Evolutionary conservation across 352 stramenopile species (phyloP).

Genomic region (Phytophthora citricola): DNA sequence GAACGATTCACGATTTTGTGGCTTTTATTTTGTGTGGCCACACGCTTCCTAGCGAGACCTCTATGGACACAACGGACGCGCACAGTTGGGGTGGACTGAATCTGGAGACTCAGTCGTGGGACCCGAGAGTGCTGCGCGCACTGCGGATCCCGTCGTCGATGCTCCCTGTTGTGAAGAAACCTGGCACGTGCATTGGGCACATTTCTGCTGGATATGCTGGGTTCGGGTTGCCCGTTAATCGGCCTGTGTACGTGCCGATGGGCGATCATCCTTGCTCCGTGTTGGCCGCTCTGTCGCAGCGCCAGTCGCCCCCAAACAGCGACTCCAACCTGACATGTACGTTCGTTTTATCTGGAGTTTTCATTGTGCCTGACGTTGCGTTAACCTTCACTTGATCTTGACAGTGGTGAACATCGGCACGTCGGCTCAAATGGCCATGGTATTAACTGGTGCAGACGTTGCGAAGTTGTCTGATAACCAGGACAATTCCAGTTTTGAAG

Average conservation of each 20-base stretch:
- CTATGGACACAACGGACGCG: constrained; percentile 80
- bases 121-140: constrained; percentile 48
- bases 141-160: constrained; percentile 64
- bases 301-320: constrained; percentile 14
- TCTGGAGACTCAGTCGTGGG: constrained; percentile 50
- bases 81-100: constrained; percentile 82
- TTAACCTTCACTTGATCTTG: constrained; percentile 5
- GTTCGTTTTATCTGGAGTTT: constrained; percentile 7
- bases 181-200: constrained; percentile 57
- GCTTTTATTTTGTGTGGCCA: constrained; percentile 78
- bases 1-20: constrained; percentile 84
- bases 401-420: constrained; percentile 86
- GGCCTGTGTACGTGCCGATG: constrained; percentile 68
- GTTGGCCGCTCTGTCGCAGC: constrained; percentile 52
- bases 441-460: constrained; percentile 52
- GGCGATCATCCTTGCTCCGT: constrained; percentile 85
- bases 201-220: constrained; percentile 24
- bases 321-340: constrained; percentile 55
- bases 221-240: constrained; percentile 42
- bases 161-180: constrained; percentile 64
- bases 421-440: constrained; percentile 78
- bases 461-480: constrained; percentile 22
- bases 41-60: constrained; percentile 37
- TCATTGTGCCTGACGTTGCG: constrained; percentile 15
- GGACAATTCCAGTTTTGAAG: constrained; percentile 61